These are phyloP conservation scores for Xylona heveae DNA, from an alignment of 495 filamentous ascomycete genomes.

Conservation along the genomic window DNA sequence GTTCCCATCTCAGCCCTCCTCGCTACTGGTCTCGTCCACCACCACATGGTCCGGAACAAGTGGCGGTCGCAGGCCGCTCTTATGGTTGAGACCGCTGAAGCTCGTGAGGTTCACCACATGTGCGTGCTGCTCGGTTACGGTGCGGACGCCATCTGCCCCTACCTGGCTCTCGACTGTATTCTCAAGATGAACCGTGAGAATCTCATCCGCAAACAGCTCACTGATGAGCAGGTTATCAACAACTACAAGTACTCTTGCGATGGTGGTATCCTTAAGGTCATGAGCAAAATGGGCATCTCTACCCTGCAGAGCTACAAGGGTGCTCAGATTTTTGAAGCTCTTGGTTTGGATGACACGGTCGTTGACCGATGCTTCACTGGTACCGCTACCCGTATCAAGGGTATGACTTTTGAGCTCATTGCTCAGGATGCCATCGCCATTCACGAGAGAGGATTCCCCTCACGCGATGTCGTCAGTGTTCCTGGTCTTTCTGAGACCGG, in stretches of 20 bases:
- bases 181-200: conserved; percentile 95
- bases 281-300: conserved; percentile 99
- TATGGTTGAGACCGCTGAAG: conserved; percentile 86
- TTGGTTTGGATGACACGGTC: conserved; percentile 86
- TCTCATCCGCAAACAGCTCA: conserved; percentile 74
- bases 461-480: conserved; percentile 54
- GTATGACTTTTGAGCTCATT: conserved; percentile 88
- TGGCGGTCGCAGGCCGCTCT: conserved; percentile 82
- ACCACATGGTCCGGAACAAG: conserved; percentile 92
- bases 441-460: conserved; percentile 89
- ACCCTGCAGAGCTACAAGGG: conserved; percentile 97
- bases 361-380: conserved; percentile 95
- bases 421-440: conserved; percentile 93
- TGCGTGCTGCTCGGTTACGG: conserved; percentile 94
- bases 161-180: conserved; percentile 94
- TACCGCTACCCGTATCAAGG: conserved; percentile 88
- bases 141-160: conserved; percentile 90
- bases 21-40: conserved; percentile 88
- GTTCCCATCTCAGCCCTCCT: conserved; percentile 77
- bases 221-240: conserved; percentile 65
- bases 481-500: conserved; percentile 83
- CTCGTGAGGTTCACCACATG: conserved; percentile 97
- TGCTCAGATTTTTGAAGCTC: conserved; percentile 98
- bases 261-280: conserved; percentile 96
- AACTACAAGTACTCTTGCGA: conserved; percentile 99